phyloP scores from a whole-genome alignment of 2,329 filamentous ascomycete species.

The Penicillium sp. region DNA sequence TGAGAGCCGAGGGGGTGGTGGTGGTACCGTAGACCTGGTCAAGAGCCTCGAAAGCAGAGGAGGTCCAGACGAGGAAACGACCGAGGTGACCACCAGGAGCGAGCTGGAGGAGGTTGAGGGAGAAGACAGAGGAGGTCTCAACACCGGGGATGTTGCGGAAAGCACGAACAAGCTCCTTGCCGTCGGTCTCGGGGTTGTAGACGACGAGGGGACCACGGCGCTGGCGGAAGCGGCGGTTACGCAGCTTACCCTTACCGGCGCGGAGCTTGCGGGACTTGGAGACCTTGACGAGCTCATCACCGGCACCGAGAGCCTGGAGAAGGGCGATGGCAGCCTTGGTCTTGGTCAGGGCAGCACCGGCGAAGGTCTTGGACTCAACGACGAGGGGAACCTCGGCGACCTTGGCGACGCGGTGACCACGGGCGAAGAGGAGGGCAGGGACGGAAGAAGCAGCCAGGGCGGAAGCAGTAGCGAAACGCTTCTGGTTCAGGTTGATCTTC shows the following conservation, averaged over 20 bases:
- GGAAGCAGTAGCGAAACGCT: slow-evolving; percentile 96
- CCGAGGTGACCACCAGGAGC: slow-evolving; percentile 98
- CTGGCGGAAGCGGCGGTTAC: slow-evolving; percentile 94
- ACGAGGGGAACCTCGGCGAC: slow-evolving; percentile 97
- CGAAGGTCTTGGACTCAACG: slow-evolving; percentile 86
- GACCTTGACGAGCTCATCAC: slow-evolving; percentile 90
- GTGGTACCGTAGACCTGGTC: slow-evolving; percentile 96
- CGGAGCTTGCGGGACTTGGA: slow-evolving; percentile 95
- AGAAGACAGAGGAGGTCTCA: slow-evolving; percentile 90
- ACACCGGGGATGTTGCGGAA: slow-evolving; percentile 99
- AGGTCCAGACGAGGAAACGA: slow-evolving; percentile 99
- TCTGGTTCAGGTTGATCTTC: slow-evolving; percentile 99
- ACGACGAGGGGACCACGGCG: slow-evolving; percentile 96
- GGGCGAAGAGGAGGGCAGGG: slow-evolving; percentile 90
- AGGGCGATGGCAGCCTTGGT: slow-evolving; percentile 84
- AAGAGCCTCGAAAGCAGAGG: slow-evolving; percentile 91
- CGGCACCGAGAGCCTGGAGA: slow-evolving; percentile 87
- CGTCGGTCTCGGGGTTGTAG: slow-evolving; percentile 93
- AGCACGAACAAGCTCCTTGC: slow-evolving; percentile 87
- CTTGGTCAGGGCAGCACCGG: slow-evolving; percentile 76
- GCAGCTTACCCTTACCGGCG: slow-evolving; percentile 97
- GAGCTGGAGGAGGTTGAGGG: slow-evolving; percentile 98
- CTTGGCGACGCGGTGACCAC: slow-evolving; percentile 90
- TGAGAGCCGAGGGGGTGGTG: slow-evolving; percentile 82
- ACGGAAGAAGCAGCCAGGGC: slow-evolving; percentile 95